phyloP scores from a whole-genome alignment of 148 eudicot genomes.

The Drosera capensis region DNA sequence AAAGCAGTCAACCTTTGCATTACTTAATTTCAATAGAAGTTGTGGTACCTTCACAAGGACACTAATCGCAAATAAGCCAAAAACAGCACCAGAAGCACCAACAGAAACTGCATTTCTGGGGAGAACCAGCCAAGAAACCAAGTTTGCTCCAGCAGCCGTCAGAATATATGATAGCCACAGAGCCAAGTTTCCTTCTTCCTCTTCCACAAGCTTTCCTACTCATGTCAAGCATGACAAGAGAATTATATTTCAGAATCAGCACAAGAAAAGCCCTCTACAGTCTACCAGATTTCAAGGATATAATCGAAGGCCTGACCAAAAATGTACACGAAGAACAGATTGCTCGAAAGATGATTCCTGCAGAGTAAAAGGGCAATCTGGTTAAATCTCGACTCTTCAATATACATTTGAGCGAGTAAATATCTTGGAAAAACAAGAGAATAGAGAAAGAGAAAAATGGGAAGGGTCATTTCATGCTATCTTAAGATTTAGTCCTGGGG shows the following conservation, averaged over 20 bases:
- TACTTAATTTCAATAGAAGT: neutral
- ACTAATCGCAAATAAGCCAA: conserved; percentile 93
- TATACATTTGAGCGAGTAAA: neutral
- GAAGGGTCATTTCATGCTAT: neutral
- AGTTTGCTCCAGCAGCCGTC: conserved; percentile 94
- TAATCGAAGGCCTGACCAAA: conserved; percentile 44
- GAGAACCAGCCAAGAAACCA: conserved; percentile 87
- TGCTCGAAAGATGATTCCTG: conserved; percentile 99
- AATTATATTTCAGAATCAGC: neutral
- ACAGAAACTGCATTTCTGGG: conserved; percentile 93
- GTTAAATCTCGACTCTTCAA: neutral
- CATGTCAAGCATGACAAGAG: conserved; percentile 1
- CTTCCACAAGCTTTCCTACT: conserved; percentile 96
- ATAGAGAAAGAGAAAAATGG: neutral
- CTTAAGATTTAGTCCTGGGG: no score
- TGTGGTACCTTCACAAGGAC: conserved; percentile 76
- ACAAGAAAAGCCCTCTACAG: neutral
- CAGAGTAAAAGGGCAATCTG: conserved; percentile 2
- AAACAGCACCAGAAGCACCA: conserved; percentile 96
- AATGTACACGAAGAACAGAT: conserved; percentile 92
- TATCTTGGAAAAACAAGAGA: no score
- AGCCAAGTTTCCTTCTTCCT: conserved; percentile 87
- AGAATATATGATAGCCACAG: conserved; percentile 86
- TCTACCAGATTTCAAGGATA: neutral
- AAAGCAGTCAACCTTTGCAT: neutral